Conservation (phyloP, 768 basidiomycete species). For the Lactifluus subvellereus region DNA sequence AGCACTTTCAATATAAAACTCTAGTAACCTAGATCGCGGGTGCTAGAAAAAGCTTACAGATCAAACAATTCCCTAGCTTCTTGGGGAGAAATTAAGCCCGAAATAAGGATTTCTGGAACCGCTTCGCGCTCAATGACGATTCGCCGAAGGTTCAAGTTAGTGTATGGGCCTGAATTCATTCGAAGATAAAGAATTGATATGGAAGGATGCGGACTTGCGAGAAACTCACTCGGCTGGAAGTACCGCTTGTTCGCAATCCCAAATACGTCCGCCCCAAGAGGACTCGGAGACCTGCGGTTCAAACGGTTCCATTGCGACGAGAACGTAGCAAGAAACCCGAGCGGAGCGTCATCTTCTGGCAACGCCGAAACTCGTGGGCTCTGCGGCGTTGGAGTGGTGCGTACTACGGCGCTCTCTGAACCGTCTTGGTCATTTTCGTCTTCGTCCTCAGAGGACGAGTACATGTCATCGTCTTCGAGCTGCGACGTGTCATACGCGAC, state of each 20-base stretch:
- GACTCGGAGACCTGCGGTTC: neutral
- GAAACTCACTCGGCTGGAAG: conserved; percentile 21
- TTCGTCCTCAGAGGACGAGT: conserved; percentile 26
- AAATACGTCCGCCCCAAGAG: conserved; percentile 1
- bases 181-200: neutral
- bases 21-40: neutral
- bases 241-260: conserved; percentile 22
- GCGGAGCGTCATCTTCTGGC: conserved; percentile 9
- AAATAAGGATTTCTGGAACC: conserved; percentile 31
- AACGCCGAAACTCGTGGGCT: neutral
- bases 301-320: conserved; percentile 8
- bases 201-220: neutral
- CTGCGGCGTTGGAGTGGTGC: conserved; percentile 6
- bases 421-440: conserved; percentile 21
- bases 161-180: conserved; percentile 26
- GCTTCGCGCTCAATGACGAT: conserved; percentile 32
- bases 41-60: conserved; percentile 25
- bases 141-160: conserved; percentile 31
- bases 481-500: conserved; percentile 29
- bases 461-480: conserved; percentile 31
- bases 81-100: conserved; percentile 30
- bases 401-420: conserved; percentile 9
- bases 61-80: conserved; percentile 31
- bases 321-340: conserved; percentile 22
- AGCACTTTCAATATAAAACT: neutral